Conservation (phyloP, 2,329 filamentous ascomycete species). For the Septoria petroselini region DNA sequence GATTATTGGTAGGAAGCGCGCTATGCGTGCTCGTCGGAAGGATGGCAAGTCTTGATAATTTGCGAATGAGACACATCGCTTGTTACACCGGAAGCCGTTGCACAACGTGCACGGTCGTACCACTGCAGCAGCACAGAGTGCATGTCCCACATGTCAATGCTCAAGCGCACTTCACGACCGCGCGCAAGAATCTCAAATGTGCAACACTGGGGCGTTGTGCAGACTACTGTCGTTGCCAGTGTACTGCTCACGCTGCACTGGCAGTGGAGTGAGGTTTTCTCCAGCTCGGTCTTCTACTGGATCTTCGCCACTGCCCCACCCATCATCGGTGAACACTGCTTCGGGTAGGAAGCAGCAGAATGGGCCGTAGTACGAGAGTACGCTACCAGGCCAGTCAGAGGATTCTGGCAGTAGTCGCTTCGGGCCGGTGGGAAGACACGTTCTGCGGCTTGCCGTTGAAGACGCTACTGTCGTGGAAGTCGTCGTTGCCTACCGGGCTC, state of each 20-base stretch:
- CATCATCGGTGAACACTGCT: no score
- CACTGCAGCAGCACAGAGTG: constrained; percentile 13
- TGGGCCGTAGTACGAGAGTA: no score
- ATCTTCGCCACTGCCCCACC: no score
- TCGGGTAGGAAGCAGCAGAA: no score
- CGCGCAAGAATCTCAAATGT: not conserved
- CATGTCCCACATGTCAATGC: constrained; percentile 18
- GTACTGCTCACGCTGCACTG: no score
- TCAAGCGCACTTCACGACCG: constrained; percentile 12
- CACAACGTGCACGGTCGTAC: constrained; percentile 11
- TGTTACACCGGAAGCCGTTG: constrained; percentile 18
- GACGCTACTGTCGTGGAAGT: constrained; percentile 1
- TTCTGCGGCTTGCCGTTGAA: not conserved
- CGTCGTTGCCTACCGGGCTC: constrained; percentile 14
- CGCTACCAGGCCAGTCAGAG: not conserved
- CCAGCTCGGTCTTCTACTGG: no score
- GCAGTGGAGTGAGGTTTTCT: no score
- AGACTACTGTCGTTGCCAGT: no score
- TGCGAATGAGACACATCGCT: constrained; percentile 11
- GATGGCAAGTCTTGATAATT: constrained; percentile 27
- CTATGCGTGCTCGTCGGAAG: constrained; percentile 54
- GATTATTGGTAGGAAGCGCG: constrained; percentile 81
- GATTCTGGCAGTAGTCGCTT: not conserved
- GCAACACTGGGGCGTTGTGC: not conserved
- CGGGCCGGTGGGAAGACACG: constrained; percentile 2